A percentile compares a stretch with the other conserved stretches of the same genome.
Evolutionary conservation across 352 stramenopile species (phyloP).

Genomic region (Phytopythium helicoides): DNA sequence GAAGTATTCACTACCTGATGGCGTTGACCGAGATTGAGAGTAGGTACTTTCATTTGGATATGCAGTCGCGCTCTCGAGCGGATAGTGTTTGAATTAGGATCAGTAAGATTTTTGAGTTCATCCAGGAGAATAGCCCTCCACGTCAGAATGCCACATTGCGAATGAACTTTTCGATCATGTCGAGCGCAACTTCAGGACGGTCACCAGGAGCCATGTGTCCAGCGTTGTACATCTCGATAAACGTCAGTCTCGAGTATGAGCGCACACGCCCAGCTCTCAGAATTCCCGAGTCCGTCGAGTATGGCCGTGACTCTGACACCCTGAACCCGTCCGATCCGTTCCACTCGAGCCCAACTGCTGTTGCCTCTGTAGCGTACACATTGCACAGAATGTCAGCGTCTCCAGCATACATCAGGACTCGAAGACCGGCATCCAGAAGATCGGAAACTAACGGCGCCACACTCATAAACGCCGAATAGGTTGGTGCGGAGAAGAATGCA

Average conservation of each 20-base stretch:
- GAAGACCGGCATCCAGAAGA: slow-evolving; percentile 15
- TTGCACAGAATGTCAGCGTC: slow-evolving; percentile 42
- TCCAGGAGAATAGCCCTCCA: no score
- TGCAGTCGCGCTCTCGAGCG: no score
- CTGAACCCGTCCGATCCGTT: slow-evolving; percentile 23
- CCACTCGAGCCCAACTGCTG: slow-evolving; percentile 24
- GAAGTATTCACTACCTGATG: no score
- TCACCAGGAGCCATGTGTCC: slow-evolving; percentile 55
- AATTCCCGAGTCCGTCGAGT: slow-evolving; percentile 7
- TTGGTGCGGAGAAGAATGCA: slow-evolving; percentile 58
- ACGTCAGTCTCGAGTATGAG: slow-evolving; percentile 30
- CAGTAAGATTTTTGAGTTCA: no score
- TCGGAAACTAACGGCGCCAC: slow-evolving; percentile 11
- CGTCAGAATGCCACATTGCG: slow-evolving; percentile 21
- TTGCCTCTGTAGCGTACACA: slow-evolving; percentile 30
- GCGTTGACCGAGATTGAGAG: no score
- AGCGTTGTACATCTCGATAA: slow-evolving; percentile 43
- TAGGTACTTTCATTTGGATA: no score
- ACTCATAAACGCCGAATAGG: slow-evolving; percentile 53
- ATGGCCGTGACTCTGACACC: slow-evolving; percentile 1
- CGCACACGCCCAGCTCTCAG: slow-evolving; percentile 18
- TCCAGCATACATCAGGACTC: slow-evolving; percentile 21
- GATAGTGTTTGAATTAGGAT: no score
- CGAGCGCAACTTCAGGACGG: slow-evolving; percentile 41
- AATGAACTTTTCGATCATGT: slow-evolving; percentile 64